Conservation (phyloP, 495 filamentous ascomycete genomes). For the Melanomma pulvis-pyrius region DNA sequence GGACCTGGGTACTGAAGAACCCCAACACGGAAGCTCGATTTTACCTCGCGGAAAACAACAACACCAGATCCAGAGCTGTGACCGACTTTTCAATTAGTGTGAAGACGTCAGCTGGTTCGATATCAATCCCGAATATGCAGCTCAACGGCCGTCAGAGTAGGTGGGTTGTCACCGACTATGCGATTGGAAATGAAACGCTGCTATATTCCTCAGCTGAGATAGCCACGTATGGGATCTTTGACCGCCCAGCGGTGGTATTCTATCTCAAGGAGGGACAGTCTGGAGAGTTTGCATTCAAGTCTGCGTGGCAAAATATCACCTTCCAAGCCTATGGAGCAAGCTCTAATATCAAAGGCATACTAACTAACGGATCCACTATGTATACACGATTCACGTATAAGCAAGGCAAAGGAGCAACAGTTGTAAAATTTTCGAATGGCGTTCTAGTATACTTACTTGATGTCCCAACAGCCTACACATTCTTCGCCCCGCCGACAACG, state of each 20-base stretch:
- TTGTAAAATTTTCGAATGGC: constrained; percentile 52
- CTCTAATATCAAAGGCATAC: background rate
- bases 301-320: constrained; percentile 35
- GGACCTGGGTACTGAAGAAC: constrained; percentile 56
- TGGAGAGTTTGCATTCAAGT: constrained; percentile 59
- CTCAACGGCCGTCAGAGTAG: constrained; percentile 62
- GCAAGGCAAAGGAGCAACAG: constrained; percentile 52
- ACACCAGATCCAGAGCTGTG: constrained; percentile 49
- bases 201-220: constrained; percentile 65
- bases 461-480: constrained; percentile 55
- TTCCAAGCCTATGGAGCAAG: constrained; percentile 17
- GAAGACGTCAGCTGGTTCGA: constrained; percentile 55
- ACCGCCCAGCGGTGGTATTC: constrained; percentile 54
- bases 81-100: constrained; percentile 56
- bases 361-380: background rate
- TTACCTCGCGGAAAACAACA: constrained; percentile 58
- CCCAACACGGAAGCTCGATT: constrained; percentile 57
- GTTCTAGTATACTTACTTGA: constrained; percentile 56
- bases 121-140: constrained; percentile 53
- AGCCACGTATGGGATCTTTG: constrained; percentile 54
- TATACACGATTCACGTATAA: constrained; percentile 52
- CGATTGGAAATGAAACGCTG: constrained; percentile 53
- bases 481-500: constrained; percentile 59
- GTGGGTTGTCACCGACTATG: constrained; percentile 62
- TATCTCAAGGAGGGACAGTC: constrained; percentile 58